Evolutionary conservation across 2,329 filamentous ascomycete genomes (phyloP).

Genomic region (Hypoxylon sp.): DNA sequence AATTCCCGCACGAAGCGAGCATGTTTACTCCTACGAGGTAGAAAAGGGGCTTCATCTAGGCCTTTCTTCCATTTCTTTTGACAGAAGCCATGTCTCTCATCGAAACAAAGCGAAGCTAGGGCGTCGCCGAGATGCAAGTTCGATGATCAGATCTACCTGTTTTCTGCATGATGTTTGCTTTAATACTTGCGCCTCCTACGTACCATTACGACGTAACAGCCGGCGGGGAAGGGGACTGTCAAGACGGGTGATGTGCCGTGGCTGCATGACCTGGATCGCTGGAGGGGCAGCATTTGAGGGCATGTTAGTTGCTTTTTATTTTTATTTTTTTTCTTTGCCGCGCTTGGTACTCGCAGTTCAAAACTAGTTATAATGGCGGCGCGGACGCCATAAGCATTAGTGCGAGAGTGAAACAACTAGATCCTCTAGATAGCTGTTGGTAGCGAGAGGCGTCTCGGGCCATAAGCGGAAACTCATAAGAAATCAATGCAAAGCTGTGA

Average conservation of each 20-base stretch:
- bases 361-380: constrained; percentile 2
- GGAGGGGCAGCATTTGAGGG: no score
- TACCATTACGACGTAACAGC: not conserved
- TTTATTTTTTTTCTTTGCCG: constrained; percentile 4
- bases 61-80: not conserved
- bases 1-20: not conserved
- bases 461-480: not conserved
- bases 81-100: constrained; percentile 14
- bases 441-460: constrained; percentile 12
- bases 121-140: constrained; percentile 9
- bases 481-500: constrained; percentile 1
- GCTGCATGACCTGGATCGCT: constrained; percentile 30
- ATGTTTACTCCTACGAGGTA: not conserved
- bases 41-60: constrained; percentile 1
- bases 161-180: constrained; percentile 8
- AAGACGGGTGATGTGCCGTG: constrained; percentile 41
- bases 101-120: not conserved
- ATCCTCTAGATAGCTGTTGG: not conserved
- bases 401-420: constrained; percentile 16
- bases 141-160: constrained; percentile 23
- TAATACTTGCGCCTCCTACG: constrained; percentile 11
- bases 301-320: no score
- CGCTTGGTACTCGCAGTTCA: not conserved
- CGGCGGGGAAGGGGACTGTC: constrained; percentile 9
- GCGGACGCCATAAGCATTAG: constrained; percentile 27